Conservation (phyloP, 495 filamentous ascomycete genomes). For the Rhypophila decipiens region DNA sequence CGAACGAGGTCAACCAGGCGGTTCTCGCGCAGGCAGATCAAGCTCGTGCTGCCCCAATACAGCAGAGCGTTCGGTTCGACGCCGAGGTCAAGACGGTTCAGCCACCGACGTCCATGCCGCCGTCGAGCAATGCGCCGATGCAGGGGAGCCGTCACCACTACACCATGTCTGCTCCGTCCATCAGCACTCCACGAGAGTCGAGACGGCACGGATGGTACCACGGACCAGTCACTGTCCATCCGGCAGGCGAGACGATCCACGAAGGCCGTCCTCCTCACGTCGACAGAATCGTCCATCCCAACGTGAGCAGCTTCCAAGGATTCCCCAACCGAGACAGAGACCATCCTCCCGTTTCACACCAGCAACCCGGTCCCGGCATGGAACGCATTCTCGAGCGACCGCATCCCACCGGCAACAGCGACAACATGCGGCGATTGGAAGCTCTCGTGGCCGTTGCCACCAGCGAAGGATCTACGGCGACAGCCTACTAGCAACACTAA, state of each 20-base stretch:
- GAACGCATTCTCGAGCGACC: conserved; percentile 25
- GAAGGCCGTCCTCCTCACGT: conserved; percentile 35
- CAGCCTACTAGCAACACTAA: conserved; percentile 33
- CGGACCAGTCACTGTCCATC: conserved; percentile 40
- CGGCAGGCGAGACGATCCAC: conserved; percentile 28
- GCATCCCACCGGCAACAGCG: conserved; percentile 16
- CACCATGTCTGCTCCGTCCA: conserved; percentile 44
- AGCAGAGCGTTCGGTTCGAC: conserved; percentile 42
- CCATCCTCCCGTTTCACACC: conserved; percentile 11
- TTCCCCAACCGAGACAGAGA: conserved; percentile 37
- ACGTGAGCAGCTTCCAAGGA: conserved; percentile 36
- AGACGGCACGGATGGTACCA: conserved; percentile 69
- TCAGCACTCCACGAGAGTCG: conserved; percentile 46
- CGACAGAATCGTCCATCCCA: conserved; percentile 44
- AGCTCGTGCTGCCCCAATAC: conserved; percentile 21
- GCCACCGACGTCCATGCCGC: conserved; percentile 6
- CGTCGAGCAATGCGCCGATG: conserved; percentile 2
- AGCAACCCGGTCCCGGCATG: conserved; percentile 13
- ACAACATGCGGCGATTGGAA: conserved; percentile 62
- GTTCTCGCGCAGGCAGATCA: conserved; percentile 44
- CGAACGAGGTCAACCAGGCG: conserved; percentile 42
- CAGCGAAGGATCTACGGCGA: conserved; percentile 62
- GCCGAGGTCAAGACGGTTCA: conserved; percentile 18
- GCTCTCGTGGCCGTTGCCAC: conserved; percentile 87
- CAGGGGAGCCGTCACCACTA: conserved; percentile 35